Percentiles rank a stretch among this genome's conserved stretches.
These are phyloP conservation scores for Chytridiales sp. DNA, from an alignment of 371 early-diverging fungal species.

Conservation along the genomic window DNA sequence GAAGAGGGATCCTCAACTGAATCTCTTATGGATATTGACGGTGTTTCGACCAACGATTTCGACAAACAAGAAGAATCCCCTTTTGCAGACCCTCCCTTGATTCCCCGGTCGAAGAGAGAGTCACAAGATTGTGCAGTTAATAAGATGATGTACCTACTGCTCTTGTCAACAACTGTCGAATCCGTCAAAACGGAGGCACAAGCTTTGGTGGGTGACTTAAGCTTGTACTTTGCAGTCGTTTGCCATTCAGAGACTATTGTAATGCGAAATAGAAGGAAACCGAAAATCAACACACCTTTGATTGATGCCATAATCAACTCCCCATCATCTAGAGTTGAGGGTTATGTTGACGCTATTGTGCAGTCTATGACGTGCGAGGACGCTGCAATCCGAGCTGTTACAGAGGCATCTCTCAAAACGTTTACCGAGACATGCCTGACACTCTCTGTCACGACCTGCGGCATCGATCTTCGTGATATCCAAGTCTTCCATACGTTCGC, in stretches of 20 bases:
- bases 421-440: conserved; percentile 63
- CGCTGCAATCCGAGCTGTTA: conserved; percentile 60
- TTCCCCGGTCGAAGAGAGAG: conserved; percentile 36
- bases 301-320: conserved; percentile 52
- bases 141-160: conserved; percentile 63
- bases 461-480: conserved; percentile 53
- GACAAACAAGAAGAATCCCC: conserved; percentile 15
- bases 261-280: conserved; percentile 54
- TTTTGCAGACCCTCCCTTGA: conserved; percentile 34
- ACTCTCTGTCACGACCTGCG: conserved; percentile 59
- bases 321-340: conserved; percentile 33
- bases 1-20: conserved; percentile 10
- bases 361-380: conserved; percentile 74
- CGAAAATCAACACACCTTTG: conserved; percentile 33
- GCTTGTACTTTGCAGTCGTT: conserved; percentile 70
- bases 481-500: conserved; percentile 78
- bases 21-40: conserved; percentile 18
- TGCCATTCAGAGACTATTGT: conserved; percentile 48
- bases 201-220: conserved; percentile 63
- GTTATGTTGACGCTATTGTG: conserved; percentile 77
- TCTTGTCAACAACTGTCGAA: conserved; percentile 64
- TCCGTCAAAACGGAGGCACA: conserved; percentile 68
- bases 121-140: conserved; percentile 70
- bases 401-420: conserved; percentile 62
- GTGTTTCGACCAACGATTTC: neutral